Evolutionary conservation across 2,329 filamentous ascomycete species (phyloP).

Genomic region (Domatiomyces globalis): DNA sequence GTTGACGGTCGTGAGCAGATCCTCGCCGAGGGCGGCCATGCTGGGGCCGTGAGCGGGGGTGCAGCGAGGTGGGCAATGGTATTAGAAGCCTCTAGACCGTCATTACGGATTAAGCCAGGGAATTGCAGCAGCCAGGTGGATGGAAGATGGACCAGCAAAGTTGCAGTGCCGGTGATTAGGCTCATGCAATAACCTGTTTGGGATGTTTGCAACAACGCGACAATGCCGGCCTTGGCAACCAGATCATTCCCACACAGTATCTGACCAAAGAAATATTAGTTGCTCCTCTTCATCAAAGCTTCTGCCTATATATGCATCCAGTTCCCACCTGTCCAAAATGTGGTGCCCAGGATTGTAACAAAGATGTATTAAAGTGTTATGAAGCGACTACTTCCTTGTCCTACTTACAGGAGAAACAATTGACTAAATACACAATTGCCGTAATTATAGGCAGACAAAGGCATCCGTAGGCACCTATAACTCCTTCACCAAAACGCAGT

Average conservation of each 20-base stretch:
- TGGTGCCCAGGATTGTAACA: too few relatives aligned
- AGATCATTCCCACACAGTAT: not conserved
- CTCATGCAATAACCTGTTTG: not conserved
- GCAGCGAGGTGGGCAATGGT: not conserved
- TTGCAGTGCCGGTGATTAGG: not conserved
- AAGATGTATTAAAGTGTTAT: too few relatives aligned
- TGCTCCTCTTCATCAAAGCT: too few relatives aligned
- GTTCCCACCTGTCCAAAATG: too few relatives aligned
- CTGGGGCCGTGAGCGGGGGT: constrained; percentile 1
- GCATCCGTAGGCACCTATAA: too few relatives aligned
- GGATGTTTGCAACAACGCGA: not conserved
- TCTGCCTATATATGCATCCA: too few relatives aligned
- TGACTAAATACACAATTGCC: too few relatives aligned
- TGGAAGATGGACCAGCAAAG: constrained; percentile 6
- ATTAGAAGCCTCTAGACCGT: not conserved
- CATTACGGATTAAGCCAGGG: not conserved
- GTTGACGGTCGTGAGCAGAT: constrained; percentile 90
- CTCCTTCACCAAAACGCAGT: too few relatives aligned
- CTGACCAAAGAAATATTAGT: too few relatives aligned
- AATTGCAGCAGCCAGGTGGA: constrained; percentile 1
- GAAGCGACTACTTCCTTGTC: too few relatives aligned
- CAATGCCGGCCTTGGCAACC: not conserved
- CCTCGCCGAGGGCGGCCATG: constrained; percentile 93
- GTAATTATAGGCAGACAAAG: too few relatives aligned
- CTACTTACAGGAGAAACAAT: too few relatives aligned